These are phyloP conservation scores for Leersia perrieri DNA, from an alignment of 176 grass and related monocot species.

Conservation along the genomic window DNA sequence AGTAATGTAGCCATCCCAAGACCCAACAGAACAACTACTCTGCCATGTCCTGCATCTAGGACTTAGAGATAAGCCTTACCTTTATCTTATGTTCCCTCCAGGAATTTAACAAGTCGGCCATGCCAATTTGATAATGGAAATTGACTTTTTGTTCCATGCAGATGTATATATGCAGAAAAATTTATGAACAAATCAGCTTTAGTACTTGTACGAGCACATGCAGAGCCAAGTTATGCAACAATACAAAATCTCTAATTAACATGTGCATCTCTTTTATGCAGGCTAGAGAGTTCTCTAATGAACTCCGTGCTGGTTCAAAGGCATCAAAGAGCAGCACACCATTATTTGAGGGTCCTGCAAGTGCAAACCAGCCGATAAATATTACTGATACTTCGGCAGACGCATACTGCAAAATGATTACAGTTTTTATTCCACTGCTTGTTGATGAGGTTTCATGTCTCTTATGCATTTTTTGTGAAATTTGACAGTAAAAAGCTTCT, in stretches of 20 bases:
- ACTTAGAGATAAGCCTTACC: no score
- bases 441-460: slow-evolving; percentile 76
- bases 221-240: not conserved
- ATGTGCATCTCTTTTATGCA: slow-evolving; percentile 38
- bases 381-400: slow-evolving; percentile 70
- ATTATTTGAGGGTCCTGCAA: slow-evolving; percentile 69
- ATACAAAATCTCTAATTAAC: not conserved
- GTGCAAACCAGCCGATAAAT: slow-evolving; percentile 46
- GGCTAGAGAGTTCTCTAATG: slow-evolving; percentile 86
- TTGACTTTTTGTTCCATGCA: not conserved
- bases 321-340: slow-evolving; percentile 60
- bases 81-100: no score
- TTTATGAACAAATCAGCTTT: not conserved
- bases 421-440: slow-evolving; percentile 86
- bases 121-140: not conserved
- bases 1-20: not conserved
- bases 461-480: slow-evolving; percentile 2
- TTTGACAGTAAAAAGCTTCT: slow-evolving; percentile 13
- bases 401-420: slow-evolving; percentile 86
- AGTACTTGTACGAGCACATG: not conserved
- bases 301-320: slow-evolving; percentile 72
- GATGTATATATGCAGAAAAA: not conserved
- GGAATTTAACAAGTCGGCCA: no score
- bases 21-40: not conserved
- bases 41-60: not conserved